Percentiles rank a stretch among this genome's conserved stretches.
phyloP scores from a whole-genome alignment of 306 rosid genomes.

The Echinosophora koreensis region DNA sequence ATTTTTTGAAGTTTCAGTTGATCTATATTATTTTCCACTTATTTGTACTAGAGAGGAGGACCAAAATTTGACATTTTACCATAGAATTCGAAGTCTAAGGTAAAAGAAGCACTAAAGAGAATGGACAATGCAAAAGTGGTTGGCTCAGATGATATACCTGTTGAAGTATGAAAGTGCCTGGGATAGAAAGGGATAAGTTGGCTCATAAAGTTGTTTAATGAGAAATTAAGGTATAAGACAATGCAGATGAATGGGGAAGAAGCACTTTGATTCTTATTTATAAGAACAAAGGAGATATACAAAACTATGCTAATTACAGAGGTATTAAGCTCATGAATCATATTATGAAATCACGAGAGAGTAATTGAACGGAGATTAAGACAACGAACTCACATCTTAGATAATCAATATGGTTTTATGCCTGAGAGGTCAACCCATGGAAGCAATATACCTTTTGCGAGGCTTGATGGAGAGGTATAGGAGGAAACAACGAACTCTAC shows the following conservation, averaged over 20 bases:
- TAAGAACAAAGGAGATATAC: not conserved
- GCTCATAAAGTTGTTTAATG: not conserved
- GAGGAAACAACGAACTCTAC: too few species aligned
- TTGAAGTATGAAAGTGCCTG: not conserved
- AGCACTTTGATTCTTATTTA: not conserved
- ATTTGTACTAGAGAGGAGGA: constrained; percentile 2
- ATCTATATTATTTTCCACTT: not conserved
- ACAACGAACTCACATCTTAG: not conserved
- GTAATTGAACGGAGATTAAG: not conserved
- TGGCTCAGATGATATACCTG: not conserved
- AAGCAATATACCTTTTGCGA: too few species aligned
- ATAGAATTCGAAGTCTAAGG: not conserved
- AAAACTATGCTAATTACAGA: not conserved
- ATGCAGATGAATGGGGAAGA: not conserved
- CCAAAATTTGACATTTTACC: not conserved
- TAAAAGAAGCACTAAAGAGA: not conserved
- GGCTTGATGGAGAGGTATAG: too few species aligned
- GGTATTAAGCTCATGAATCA: not conserved
- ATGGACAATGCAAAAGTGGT: not conserved
- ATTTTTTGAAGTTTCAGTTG: constrained; percentile 18
- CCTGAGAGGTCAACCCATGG: too few species aligned
- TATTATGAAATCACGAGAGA: not conserved
- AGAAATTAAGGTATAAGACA: not conserved
- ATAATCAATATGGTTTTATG: too few species aligned
- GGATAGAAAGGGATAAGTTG: not conserved